Base-by-base conservation (phyloP, 352 stramenopile genomes). In the Phytophthora agathidicida region DNA sequence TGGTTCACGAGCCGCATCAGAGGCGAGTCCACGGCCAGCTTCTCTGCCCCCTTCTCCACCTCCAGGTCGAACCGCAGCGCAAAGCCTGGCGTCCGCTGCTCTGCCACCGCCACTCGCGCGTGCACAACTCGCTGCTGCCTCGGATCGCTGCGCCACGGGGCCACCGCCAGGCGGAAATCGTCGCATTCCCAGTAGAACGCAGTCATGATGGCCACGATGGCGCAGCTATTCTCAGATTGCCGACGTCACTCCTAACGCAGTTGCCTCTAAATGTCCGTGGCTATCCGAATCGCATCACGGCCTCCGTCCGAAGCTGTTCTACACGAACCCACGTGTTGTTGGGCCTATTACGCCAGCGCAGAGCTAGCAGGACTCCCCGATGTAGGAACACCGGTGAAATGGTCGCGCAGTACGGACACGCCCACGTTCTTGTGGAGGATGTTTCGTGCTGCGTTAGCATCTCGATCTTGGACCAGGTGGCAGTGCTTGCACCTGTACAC, bases 1-100 rank as follows among this genome's bases (percentile, higher is more conserved):
- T 86, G 82, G 48, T 66, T 80, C 22, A 89, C 65, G 20, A 72
- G 36, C 7, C 62, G 62, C 42, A 60, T 59, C 16, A 71, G 30
- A 11, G 24, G 51, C 20, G 45, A 20, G 28, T 55, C 41, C 27
- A 58, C 26, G 38, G 23, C 38, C 7, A 10, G 11, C 38, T 19
- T 59, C 19, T 38, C 42, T 37, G 30, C 39, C 5, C 26, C 37
- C 48, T 23, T 16, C 7, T 33, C 49, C 45, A 48, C 6, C 30
- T 71, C 28, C 26, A 71, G 33, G 10, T 66, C 61, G 47, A 87
- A 81, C 6, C 65, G 63, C 35, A 89, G 51, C 27, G 79, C 67
- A 41, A 81, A 86, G 23, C 66, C 60, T 11, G 77, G 74, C 54
- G 51, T 45, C 7, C 48, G 42, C 23, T 75, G 63, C 49, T 86